These are phyloP conservation scores for Silene uniflora DNA, from an alignment of 148 eudicot species.

Conservation along the genomic window DNA sequence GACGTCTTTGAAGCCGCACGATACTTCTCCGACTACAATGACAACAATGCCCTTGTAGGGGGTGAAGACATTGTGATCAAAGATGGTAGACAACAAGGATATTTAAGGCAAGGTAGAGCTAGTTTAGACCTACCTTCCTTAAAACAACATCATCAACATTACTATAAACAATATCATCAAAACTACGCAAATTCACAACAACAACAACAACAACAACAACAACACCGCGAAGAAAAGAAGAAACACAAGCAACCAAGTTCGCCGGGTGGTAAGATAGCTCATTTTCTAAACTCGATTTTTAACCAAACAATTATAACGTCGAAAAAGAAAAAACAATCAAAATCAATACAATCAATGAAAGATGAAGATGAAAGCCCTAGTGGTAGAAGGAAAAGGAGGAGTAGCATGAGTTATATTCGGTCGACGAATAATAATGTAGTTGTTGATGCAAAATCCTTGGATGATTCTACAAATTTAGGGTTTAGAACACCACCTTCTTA, in stretches of 20 bases:
- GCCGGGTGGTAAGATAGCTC: constrained; percentile 80
- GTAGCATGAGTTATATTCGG: constrained; percentile 59
- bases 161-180: constrained; percentile 6
- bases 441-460: constrained; percentile 35
- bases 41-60: constrained; percentile 11
- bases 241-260: constrained; percentile 80
- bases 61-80: constrained; percentile 20
- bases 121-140: constrained; percentile 55
- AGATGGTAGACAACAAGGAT: constrained; percentile 31
- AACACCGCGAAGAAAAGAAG: constrained; percentile 47
- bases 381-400: constrained; percentile 58
- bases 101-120: constrained; percentile 41
- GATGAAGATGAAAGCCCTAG: constrained; percentile 55
- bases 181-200: not conserved
- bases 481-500: constrained; percentile 63
- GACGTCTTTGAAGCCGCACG: constrained; percentile 75
- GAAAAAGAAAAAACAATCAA: constrained; percentile 50
- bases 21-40: constrained; percentile 53
- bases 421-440: constrained; percentile 26
- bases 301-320: constrained; percentile 43
- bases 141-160: constrained; percentile 27
- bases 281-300: constrained; percentile 70
- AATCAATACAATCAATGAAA: constrained; percentile 37
- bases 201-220: constrained; percentile 20
- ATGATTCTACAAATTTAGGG: constrained; percentile 40